phyloP scores from a whole-genome alignment of 495 filamentous ascomycete species.

The Annulohypoxylon moriforme region DNA sequence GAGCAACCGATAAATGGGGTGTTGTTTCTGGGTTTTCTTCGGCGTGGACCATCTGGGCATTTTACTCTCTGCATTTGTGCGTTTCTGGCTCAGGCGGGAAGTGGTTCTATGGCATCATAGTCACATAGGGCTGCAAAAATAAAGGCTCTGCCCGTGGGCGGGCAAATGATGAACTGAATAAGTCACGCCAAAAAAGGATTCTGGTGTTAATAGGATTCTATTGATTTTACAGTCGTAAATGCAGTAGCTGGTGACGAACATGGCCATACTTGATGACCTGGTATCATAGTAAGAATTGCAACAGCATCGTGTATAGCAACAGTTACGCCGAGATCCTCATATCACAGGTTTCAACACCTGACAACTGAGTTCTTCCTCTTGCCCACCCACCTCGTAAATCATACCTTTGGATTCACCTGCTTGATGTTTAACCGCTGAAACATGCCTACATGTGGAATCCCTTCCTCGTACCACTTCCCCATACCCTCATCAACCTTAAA shows the following conservation, averaged over 20 bases:
- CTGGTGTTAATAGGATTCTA: slow-evolving; percentile 26
- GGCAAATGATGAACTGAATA: slow-evolving; percentile 52
- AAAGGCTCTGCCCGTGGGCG: slow-evolving; percentile 53
- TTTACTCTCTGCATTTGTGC: slow-evolving; percentile 63
- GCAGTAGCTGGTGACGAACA: slow-evolving; percentile 5
- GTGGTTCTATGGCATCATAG: slow-evolving; percentile 61
- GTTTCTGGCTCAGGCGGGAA: slow-evolving; percentile 59
- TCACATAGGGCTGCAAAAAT: slow-evolving; percentile 57
- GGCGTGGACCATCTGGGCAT: slow-evolving; percentile 61
- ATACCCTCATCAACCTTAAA: slow-evolving; percentile 76
- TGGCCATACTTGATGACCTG: slow-evolving; percentile 28
- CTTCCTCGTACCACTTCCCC: slow-evolving; percentile 85
- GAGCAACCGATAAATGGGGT: slow-evolving; percentile 88
- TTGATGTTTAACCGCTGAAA: slow-evolving; percentile 57
- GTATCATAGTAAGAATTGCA: slow-evolving; percentile 31
- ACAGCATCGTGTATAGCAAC: slow-evolving; percentile 5
- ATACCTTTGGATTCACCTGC: slow-evolving; percentile 17
- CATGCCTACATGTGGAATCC: slow-evolving; percentile 88
- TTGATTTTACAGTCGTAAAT: slow-evolving; percentile 17
- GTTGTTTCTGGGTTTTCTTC: slow-evolving; percentile 54
- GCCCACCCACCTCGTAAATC: neutral
- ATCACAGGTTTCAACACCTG: neutral
- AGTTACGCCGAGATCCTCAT: neutral
- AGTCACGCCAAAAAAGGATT: slow-evolving; percentile 40
- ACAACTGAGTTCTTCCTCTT: neutral